A percentile compares a stretch with the other conserved stretches of the same genome.
Evolutionary conservation across 129 eudicot genomes (phyloP).

Genomic region (Mikania micrantha): DNA sequence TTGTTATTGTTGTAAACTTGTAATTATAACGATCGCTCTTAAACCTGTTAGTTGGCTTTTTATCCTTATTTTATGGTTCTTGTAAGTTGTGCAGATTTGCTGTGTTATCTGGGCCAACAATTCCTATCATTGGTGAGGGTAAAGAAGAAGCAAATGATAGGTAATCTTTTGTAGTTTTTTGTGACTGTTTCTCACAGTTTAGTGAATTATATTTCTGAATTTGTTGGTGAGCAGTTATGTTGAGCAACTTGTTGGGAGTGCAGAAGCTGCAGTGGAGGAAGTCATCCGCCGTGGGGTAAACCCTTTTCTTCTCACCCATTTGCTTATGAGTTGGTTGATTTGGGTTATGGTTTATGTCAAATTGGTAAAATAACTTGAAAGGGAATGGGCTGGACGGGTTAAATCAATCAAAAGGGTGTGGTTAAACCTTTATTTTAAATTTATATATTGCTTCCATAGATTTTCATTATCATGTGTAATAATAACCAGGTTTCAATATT

Average conservation of each 20-base stretch:
- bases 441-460: too few species aligned
- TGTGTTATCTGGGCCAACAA: constrained; percentile 91
- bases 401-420: neutral
- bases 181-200: constrained; percentile 1
- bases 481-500: too few species aligned
- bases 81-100: constrained; percentile 57
- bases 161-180: constrained; percentile 25
- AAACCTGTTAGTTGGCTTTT: neutral
- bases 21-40: neutral
- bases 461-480: too few species aligned
- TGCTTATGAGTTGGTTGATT: neutral
- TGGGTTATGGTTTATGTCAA: neutral
- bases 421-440: too few species aligned
- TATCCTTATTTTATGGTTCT: constrained; percentile 5
- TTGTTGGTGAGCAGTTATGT: constrained; percentile 52
- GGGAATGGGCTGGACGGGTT: neutral
- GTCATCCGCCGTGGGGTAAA: constrained; percentile 89
- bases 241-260: constrained; percentile 95
- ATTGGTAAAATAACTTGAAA: neutral
- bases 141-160: constrained; percentile 94
- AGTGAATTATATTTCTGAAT: neutral
- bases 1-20: neutral
- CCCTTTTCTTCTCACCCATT: neutral
- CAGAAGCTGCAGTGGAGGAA: constrained; percentile 98
- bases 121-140: constrained; percentile 99